phyloP scores from a whole-genome alignment of 78 protist genomes.

The Salpingoeca rosetta region DNA sequence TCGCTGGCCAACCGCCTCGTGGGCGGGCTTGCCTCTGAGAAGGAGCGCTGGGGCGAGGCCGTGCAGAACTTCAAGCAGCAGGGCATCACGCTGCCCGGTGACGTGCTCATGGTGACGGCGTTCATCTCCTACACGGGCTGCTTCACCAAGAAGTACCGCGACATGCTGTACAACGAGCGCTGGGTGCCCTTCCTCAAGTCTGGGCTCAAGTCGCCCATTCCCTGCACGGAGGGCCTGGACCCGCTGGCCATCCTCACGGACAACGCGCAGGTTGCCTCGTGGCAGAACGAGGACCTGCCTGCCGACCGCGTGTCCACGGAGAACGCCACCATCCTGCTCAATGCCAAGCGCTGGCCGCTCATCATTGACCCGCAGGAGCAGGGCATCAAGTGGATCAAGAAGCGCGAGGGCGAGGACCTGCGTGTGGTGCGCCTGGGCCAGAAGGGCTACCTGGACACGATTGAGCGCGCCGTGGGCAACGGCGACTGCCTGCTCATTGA shows the following conservation, averaged over 20 bases:
- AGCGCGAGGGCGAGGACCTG: constrained; percentile 23
- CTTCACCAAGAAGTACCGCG: constrained; percentile 46
- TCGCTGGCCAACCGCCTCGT: constrained; percentile 65
- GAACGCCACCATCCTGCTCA: constrained; percentile 62
- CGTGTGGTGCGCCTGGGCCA: neutral
- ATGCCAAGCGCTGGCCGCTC: constrained; percentile 74
- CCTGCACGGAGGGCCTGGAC: constrained; percentile 37
- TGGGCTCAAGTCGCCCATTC: constrained; percentile 13
- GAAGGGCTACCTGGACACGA: constrained; percentile 1
- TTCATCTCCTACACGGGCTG: constrained; percentile 72
- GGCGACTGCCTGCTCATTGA: constrained; percentile 49
- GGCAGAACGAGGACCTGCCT: constrained; percentile 74
- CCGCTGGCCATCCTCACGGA: constrained; percentile 23
- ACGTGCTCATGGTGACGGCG: constrained; percentile 64
- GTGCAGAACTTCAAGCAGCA: constrained; percentile 13
- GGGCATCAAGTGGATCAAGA: constrained; percentile 55
- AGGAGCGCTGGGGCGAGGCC: constrained; percentile 55
- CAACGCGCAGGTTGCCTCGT: constrained; percentile 54
- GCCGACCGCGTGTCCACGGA: constrained; percentile 54
- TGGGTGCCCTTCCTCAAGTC: constrained; percentile 43
- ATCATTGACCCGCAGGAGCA: constrained; percentile 84
- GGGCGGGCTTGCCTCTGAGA: constrained; percentile 62
- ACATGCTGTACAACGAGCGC: constrained; percentile 17
- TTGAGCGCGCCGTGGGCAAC: constrained; percentile 6
- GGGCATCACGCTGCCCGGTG: constrained; percentile 48